A percentile compares a stretch with the other conserved stretches of the same genome.
Conservation (phyloP, 2,329 filamentous ascomycete species). For the Aaosphaeria pasadenensis region DNA sequence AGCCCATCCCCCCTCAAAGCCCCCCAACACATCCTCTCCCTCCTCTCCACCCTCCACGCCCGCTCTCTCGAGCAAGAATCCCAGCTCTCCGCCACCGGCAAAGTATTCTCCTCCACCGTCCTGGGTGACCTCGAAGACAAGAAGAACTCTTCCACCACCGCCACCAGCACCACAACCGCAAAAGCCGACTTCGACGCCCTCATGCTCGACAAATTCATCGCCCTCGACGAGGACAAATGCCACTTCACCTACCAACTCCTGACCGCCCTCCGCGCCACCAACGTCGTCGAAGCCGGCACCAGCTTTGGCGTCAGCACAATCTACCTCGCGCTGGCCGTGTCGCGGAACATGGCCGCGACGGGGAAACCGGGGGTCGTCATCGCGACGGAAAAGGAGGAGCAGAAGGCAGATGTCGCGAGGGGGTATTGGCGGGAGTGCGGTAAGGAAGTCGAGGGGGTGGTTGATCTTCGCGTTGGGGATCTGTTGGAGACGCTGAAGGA, state of each 20-base stretch:
- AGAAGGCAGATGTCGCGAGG: conserved; percentile 50
- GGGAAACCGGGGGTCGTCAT: conserved; percentile 48
- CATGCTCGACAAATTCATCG: conserved; percentile 55
- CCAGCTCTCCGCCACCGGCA: conserved; percentile 1
- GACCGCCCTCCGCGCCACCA: conserved; percentile 25
- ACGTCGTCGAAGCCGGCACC: conserved; percentile 43
- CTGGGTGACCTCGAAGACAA: conserved; percentile 5
- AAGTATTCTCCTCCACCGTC: neutral
- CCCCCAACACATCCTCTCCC: conserved; percentile 1
- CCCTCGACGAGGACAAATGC: conserved; percentile 58
- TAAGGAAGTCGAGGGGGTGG: conserved; percentile 46
- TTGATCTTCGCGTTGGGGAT: conserved; percentile 59
- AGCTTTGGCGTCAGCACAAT: conserved; percentile 62
- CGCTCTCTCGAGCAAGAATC: conserved; percentile 3
- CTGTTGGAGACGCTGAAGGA: conserved; percentile 55
- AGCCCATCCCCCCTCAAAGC: neutral
- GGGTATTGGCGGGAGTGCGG: conserved; percentile 47
- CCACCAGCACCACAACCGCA: neutral
- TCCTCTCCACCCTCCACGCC: conserved; percentile 1
- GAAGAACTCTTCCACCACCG: neutral
- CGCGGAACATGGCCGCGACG: conserved; percentile 42
- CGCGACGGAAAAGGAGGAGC: conserved; percentile 58
- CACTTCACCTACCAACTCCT: conserved; percentile 51
- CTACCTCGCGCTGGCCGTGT: conserved; percentile 58
- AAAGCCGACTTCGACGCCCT: neutral